Conservation (phyloP, 2,329 filamentous ascomycete genomes). For the Venturia nashicola region DNA sequence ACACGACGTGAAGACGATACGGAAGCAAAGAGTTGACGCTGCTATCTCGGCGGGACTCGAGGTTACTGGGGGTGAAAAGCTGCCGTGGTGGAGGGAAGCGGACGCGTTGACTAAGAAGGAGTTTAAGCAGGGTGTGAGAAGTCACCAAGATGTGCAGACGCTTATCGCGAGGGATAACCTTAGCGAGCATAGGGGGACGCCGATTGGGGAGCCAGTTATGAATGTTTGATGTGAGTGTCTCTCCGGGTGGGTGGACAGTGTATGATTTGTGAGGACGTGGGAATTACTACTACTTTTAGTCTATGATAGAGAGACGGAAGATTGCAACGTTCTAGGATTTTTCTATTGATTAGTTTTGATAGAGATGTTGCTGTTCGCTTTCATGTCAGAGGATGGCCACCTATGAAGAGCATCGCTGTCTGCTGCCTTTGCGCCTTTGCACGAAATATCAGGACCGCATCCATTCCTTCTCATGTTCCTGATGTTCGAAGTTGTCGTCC, state of each 20-base stretch:
- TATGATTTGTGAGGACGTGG: neutral
- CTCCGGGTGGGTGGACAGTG: neutral
- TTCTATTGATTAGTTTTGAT: too few relatives aligned
- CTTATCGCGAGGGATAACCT: neutral
- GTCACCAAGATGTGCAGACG: neutral
- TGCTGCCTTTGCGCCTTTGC: too few relatives aligned
- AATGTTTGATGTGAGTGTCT: neutral
- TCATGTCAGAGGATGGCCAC: too few relatives aligned
- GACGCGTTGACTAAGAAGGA: neutral
- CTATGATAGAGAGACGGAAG: neutral
- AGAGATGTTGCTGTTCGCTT: too few relatives aligned
- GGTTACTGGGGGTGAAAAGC: neutral
- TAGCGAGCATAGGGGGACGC: neutral
- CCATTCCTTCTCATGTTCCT: too few relatives aligned
- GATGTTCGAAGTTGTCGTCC: too few relatives aligned
- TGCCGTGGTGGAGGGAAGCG: constrained; percentile 1
- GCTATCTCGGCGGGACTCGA: neutral
- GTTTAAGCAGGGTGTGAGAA: neutral
- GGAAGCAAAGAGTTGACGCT: neutral
- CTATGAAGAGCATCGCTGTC: too few relatives aligned
- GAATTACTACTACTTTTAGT: neutral
- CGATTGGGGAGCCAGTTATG: neutral
- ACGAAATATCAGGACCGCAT: too few relatives aligned
- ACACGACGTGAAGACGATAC: neutral
- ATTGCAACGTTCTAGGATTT: too few relatives aligned